Base-by-base conservation (phyloP, 2,329 filamentous ascomycete genomes). In the Scedosporium dehoogii region DNA sequence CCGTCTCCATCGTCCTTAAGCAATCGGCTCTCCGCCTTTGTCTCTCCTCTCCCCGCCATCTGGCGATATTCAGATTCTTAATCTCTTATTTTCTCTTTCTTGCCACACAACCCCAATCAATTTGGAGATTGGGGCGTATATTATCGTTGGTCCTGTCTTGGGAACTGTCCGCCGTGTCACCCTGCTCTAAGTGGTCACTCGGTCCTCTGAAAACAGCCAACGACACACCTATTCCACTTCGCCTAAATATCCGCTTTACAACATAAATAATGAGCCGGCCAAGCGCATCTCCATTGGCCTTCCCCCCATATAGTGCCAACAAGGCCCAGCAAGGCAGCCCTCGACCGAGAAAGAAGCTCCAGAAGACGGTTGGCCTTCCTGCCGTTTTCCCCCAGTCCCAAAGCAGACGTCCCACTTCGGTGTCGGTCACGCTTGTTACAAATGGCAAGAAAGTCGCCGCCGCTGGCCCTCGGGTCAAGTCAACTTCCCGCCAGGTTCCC, bases 201-300 rank as follows among this genome's bases (percentile, higher is more conserved):
- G 21, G n/a, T n/a, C n/a, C 14, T 60, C 42, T 27, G 9, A 33
- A 41, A 16, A 41, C 55, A 58, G 27, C 33, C 55, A 33, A n/a
- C 16, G 27, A 38, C 55, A 18, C 23, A 16, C 55, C 55, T 56
- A 3, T 33, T 41, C 55, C 55, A 27, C 55, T 29, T 58, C 58
- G 58, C 58, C 58, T 60, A 60, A 60, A 60, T 60, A 60, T n/a
- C 38, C 58, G 58, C 58, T 33, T 60, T 21, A 60, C 58, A 60
- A 60, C 21, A 60, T 60, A 60, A 60, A 60, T 23, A 60, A 60
- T 60, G 58, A 44, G 23, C 42, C 41, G 41, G n/a, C n/a, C 12
- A 2, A 60, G 33, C 18, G 18, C 42, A 29, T 27, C 42, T 9
- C 41, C 58, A 60, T 60, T 60, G 58, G 58, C 42, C 23, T 51